These are phyloP conservation scores for Candida insectorum DNA, from an alignment of 805 yeast genomes.

Conservation along the genomic window DNA sequence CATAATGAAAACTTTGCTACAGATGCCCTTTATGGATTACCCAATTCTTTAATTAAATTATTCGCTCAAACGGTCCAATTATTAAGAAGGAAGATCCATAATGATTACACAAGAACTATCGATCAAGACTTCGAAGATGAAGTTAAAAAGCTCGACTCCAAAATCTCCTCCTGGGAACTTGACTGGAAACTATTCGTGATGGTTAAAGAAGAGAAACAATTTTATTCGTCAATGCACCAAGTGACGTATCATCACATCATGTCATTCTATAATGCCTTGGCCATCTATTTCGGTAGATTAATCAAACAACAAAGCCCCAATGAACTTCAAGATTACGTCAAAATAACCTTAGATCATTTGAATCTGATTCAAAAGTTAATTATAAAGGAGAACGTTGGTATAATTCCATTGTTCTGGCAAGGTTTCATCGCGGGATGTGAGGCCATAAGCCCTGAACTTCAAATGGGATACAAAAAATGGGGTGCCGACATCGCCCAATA, in stretches of 20 bases:
- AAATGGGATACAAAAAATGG: conserved; percentile 70
- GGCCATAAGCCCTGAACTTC: conserved; percentile 55
- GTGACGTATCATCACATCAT: conserved; percentile 76
- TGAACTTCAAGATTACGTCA: conserved; percentile 60
- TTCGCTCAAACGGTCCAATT: conserved; percentile 72
- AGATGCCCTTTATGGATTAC: conserved; percentile 80
- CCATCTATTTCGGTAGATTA: conserved; percentile 68
- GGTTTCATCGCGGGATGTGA: conserved; percentile 88
- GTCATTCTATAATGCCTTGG: conserved; percentile 71
- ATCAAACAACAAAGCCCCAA: conserved; percentile 53
- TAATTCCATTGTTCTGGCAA: conserved; percentile 82
- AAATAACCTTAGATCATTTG: conserved; percentile 58
- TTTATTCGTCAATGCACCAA: conserved; percentile 56
- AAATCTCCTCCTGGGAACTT: conserved; percentile 61
- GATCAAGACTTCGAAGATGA: conserved; percentile 12
- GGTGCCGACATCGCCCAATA: conserved; percentile 55
- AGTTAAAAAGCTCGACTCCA: conserved; percentile 35
- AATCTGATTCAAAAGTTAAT: conserved; percentile 59
- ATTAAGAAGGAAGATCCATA: conserved; percentile 58
- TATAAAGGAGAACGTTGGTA: conserved; percentile 52
- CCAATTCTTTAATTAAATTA: conserved; percentile 70
- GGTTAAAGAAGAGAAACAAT: conserved; percentile 21
- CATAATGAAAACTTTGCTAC: conserved; percentile 63
- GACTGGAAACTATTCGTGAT: conserved; percentile 63
- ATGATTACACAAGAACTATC: conserved; percentile 24